These are phyloP conservation scores for Nicotiana otophora DNA, from an alignment of 257 asterid genomes.

Conservation along the genomic window DNA sequence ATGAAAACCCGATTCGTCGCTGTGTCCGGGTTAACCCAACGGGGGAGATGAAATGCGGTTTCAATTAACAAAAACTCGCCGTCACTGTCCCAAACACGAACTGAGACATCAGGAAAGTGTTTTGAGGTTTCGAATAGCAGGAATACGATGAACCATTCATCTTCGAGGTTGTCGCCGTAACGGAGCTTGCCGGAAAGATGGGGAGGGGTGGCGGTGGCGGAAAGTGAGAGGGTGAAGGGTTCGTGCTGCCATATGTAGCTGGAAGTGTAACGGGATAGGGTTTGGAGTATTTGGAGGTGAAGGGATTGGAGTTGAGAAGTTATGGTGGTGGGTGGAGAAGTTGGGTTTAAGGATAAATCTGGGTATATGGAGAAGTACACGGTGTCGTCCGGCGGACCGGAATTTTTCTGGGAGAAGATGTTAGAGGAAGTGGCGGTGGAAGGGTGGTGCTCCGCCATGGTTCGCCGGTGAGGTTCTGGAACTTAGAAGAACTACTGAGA, in stretches of 20 bases:
- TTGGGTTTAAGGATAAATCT: conserved; percentile 36
- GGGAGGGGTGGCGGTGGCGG: conserved; percentile 33
- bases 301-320: conserved; percentile 54
- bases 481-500: neutral
- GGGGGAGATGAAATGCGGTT: conserved; percentile 80
- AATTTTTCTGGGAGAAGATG: conserved; percentile 42
- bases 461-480: neutral
- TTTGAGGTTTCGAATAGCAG: conserved; percentile 62
- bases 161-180: conserved; percentile 82
- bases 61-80: conserved; percentile 82
- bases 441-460: conserved; percentile 39
- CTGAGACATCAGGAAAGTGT: conserved; percentile 46
- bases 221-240: conserved; percentile 52
- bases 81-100: conserved; percentile 72
- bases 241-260: conserved; percentile 81
- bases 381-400: conserved; percentile 64
- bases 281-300: conserved; percentile 62
- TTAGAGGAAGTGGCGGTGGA: conserved; percentile 32
- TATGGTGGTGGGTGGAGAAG: conserved; percentile 13
- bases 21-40: conserved; percentile 81
- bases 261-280: conserved; percentile 35
- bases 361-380: conserved; percentile 71
- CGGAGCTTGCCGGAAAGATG: conserved; percentile 82
- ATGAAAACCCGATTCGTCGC: conserved; percentile 72
- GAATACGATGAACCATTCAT: conserved; percentile 90